Percentiles rank a stretch among this genome's conserved stretches.
These are phyloP conservation scores for Psilocybe cyanescens DNA, from an alignment of 768 basidiomycete genomes.

Conservation along the genomic window DNA sequence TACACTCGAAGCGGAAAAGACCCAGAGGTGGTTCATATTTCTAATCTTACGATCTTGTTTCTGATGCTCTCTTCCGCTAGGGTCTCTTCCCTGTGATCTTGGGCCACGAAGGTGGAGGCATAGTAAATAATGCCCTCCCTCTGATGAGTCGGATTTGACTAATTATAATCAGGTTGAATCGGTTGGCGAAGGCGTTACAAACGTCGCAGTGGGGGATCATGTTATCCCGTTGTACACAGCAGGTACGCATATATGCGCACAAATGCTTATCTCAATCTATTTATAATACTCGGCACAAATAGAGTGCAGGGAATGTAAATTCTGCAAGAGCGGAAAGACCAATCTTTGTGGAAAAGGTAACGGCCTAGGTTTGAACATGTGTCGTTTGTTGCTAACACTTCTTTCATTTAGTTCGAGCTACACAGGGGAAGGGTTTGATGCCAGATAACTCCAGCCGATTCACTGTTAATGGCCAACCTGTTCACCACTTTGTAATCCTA, in stretches of 20 bases:
- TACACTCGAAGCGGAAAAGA: constrained; percentile 97
- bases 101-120: constrained; percentile 93
- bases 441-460: constrained; percentile 90
- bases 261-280: background rate
- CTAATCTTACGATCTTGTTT: background rate
- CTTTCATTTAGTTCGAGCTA: constrained; percentile 71
- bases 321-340: constrained; percentile 98
- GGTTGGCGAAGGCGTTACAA: constrained; percentile 94
- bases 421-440: constrained; percentile 95
- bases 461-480: constrained; percentile 82
- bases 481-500: constrained; percentile 81
- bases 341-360: constrained; percentile 95
- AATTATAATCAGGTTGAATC: constrained; percentile 77
- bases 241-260: constrained; percentile 47
- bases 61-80: constrained; percentile 37
- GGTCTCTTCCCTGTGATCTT: constrained; percentile 92
- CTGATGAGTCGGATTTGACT: constrained; percentile 7
- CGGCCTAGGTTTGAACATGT: constrained; percentile 2
- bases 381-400: background rate
- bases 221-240: constrained; percentile 97
- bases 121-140: constrained; percentile 52
- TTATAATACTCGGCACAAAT: constrained; percentile 3
- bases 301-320: constrained; percentile 98
- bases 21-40: constrained; percentile 65
- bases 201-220: constrained; percentile 82